Base-by-base conservation (phyloP, 2,329 filamentous ascomycete genomes). In the Massarina eburnea region DNA sequence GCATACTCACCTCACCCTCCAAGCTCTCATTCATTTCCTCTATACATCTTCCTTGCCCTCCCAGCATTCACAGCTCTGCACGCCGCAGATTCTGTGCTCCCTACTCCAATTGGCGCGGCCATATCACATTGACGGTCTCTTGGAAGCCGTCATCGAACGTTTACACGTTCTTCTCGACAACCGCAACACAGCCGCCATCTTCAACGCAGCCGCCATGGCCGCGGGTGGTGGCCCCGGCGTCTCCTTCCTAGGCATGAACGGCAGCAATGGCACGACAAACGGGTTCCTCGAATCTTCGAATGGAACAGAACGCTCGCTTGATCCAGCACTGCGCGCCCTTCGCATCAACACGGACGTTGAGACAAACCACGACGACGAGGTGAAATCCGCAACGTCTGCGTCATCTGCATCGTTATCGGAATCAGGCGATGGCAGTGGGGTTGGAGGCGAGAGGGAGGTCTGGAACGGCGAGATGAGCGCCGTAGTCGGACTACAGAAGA, bases 181-280 rank as follows among this genome's bases (percentile, higher is more conserved):
- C 38, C 82, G 92, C 37, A 99, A 97, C 57, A 92, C 94, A 0
- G 94, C 94, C 0, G 94, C 94, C 5, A 91, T 99, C 0, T 99
- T 99, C 77, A 99, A 99, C 56, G 94, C 94, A 0, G 94, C 92
- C 0, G 94, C 94, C 42, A 97, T 97, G 94, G 94, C 91, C 0
- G 94, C 94, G 1, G 94, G 94, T 9, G 91, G 94, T 20, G 94
- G 94, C 0, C 83, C 91, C 38, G 88, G 89, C 38, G 89, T 92
- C 21, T 85, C 87, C 42, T 89, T 83, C 60, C 61, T 62, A 18
- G 59, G 65, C 15, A 59, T 64, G 12, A 66, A 67, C 35, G 59
- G 62, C 19, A 51, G 54, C n/a, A 66, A 67, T 26, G 64, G 64
- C 5, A 56, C 51, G 2, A 47, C 57, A 3, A 66, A 67, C 37